A percentile compares a stretch with the other conserved stretches of the same genome.
Conservation (phyloP, 768 basidiomycete genomes). For the Gyrodon lividus region DNA sequence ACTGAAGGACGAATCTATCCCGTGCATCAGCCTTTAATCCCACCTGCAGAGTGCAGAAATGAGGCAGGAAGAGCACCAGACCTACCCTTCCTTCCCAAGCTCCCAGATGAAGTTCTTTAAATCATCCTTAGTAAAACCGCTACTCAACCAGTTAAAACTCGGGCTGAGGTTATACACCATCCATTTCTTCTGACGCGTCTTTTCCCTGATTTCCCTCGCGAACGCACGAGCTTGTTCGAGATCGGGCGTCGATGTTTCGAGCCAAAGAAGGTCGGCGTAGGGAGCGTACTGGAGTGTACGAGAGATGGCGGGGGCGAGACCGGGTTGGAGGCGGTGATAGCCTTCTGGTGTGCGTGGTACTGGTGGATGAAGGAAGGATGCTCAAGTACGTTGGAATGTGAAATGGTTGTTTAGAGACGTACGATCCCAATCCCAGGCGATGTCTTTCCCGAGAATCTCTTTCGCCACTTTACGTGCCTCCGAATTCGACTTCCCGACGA, state of each 20-base stretch:
- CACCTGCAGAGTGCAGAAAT: not conserved
- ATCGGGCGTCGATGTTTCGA: conserved; percentile 89
- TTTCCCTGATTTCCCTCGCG: conserved; percentile 69
- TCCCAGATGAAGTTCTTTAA: conserved; percentile 90
- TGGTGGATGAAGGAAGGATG: conserved; percentile 26
- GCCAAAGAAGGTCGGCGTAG: conserved; percentile 88
- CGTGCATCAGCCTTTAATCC: not conserved
- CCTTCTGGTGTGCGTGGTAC: conserved; percentile 89
- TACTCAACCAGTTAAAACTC: conserved; percentile 89
- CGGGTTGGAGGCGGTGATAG: conserved; percentile 84
- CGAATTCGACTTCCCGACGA: conserved; percentile 64
- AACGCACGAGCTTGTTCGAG: conserved; percentile 77
- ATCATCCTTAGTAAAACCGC: conserved; percentile 74
- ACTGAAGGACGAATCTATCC: conserved; percentile 80
- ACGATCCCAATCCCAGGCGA: conserved; percentile 93
- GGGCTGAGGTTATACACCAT: conserved; percentile 94
- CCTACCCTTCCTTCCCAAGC: conserved; percentile 81
- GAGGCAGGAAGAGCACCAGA: not conserved
- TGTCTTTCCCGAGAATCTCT: conserved; percentile 57
- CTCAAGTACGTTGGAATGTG: not conserved
- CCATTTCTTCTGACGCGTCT: conserved; percentile 63
- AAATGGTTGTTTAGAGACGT: conserved; percentile 27
- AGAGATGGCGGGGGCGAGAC: conserved; percentile 78
- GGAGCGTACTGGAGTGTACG: conserved; percentile 79
- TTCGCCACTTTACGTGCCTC: conserved; percentile 73